phyloP scores from a whole-genome alignment of 495 filamentous ascomycete genomes.

The Chlorociboria aeruginascens region DNA sequence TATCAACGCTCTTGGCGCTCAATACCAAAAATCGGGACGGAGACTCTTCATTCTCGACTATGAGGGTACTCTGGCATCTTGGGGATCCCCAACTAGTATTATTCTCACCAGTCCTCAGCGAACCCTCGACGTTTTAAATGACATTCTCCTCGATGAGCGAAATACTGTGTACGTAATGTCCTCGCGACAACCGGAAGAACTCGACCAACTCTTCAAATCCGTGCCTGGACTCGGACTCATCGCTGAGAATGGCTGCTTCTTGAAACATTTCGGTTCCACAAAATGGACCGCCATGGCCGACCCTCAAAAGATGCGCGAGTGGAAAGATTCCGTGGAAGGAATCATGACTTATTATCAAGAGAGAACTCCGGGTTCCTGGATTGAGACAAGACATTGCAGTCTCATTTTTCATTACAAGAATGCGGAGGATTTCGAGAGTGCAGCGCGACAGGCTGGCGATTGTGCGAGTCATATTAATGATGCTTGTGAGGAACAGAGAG shows the following conservation, averaged over 20 bases:
- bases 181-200: slow-evolving; percentile 70
- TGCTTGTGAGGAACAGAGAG: slow-evolving; percentile 66
- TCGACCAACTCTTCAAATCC: slow-evolving; percentile 70
- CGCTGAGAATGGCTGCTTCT: slow-evolving; percentile 85
- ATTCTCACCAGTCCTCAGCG: slow-evolving; percentile 73
- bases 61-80: slow-evolving; percentile 80
- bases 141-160: slow-evolving; percentile 59
- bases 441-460: slow-evolving; percentile 67
- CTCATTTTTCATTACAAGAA: slow-evolving; percentile 78
- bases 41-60: slow-evolving; percentile 85
- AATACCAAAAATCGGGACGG: slow-evolving; percentile 49
- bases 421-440: slow-evolving; percentile 61
- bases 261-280: slow-evolving; percentile 53
- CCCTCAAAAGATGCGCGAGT: slow-evolving; percentile 46
- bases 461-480: slow-evolving; percentile 90
- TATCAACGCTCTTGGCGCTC: slow-evolving; percentile 43
- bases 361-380: slow-evolving; percentile 71
- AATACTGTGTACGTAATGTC: slow-evolving; percentile 95
- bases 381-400: slow-evolving; percentile 79
- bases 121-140: slow-evolving; percentile 66
- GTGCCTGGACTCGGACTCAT: slow-evolving; percentile 74
- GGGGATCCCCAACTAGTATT: slow-evolving; percentile 66
- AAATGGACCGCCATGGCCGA: slow-evolving; percentile 68
- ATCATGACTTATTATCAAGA: slow-evolving; percentile 83
- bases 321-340: slow-evolving; percentile 65